Percentiles rank a stretch among this genome's conserved stretches.
These are phyloP conservation scores for button mushroom (Agaricus bisporus) DNA, from an alignment of 768 basidiomycete genomes.

Conservation along the genomic window DNA sequence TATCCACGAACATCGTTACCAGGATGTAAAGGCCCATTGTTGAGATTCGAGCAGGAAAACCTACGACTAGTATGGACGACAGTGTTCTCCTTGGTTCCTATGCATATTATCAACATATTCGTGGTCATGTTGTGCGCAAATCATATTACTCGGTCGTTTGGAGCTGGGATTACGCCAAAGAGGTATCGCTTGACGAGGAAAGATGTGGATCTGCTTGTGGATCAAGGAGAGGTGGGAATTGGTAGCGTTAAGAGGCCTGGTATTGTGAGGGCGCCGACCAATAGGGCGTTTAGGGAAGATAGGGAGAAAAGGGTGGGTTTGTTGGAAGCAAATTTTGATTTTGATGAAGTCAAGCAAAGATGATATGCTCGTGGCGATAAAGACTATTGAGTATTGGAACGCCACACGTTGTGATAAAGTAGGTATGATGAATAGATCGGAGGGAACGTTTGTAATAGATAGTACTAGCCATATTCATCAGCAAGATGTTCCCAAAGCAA, in stretches of 20 bases:
- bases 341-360: background rate
- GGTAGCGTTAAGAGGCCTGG: slow-evolving; percentile 13
- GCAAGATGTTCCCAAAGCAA: too few relatives aligned
- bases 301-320: slow-evolving; percentile 5
- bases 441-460: too few relatives aligned
- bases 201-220: slow-evolving; percentile 33
- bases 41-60: slow-evolving; percentile 42
- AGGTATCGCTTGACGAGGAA: slow-evolving; percentile 46
- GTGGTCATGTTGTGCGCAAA: slow-evolving; percentile 62
- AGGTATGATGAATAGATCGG: too few relatives aligned
- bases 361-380: background rate
- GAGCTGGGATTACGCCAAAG: slow-evolving; percentile 57
- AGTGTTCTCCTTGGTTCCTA: slow-evolving; percentile 49
- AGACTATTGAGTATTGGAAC: too few relatives aligned
- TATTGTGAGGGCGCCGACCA: slow-evolving; percentile 17
- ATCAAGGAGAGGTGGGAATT: background rate
- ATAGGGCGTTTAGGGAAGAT: slow-evolving; percentile 20
- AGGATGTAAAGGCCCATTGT: slow-evolving; percentile 60
- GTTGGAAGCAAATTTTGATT: background rate
- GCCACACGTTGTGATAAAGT: too few relatives aligned
- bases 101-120: slow-evolving; percentile 57
- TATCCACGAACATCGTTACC: slow-evolving; percentile 57
- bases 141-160: slow-evolving; percentile 56
- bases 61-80: slow-evolving; percentile 42
- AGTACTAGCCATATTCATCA: too few relatives aligned